These are phyloP conservation scores for Geotrichum fermentans DNA, from an alignment of 1,139 yeast genomes.

Conservation along the genomic window DNA sequence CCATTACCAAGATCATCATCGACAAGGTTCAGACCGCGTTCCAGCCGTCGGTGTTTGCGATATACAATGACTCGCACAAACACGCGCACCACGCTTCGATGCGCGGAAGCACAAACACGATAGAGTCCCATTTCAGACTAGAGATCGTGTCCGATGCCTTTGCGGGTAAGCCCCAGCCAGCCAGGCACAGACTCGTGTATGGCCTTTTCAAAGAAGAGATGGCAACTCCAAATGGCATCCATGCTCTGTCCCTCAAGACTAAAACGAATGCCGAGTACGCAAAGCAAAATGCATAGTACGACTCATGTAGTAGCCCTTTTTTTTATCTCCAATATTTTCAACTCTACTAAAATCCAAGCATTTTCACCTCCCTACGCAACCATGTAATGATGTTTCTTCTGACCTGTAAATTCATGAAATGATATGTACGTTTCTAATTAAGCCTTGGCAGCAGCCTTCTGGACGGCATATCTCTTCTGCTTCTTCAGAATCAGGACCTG, in stretches of 20 bases:
- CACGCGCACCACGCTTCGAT: slow-evolving; percentile 88
- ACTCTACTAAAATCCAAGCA: not conserved
- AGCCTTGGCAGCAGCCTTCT: slow-evolving; percentile 89
- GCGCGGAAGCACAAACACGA: slow-evolving; percentile 63
- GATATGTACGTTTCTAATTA: slow-evolving; percentile 38
- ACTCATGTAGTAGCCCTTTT: not conserved
- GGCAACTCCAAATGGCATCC: slow-evolving; percentile 61
- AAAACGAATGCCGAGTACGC: slow-evolving; percentile 55
- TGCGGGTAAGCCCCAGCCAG: slow-evolving; percentile 61
- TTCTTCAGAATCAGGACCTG: slow-evolving; percentile 95
- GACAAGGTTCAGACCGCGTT: slow-evolving; percentile 46
- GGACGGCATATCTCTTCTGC: slow-evolving; percentile 93
- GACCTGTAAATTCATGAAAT: not conserved
- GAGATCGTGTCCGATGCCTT: slow-evolving; percentile 70
- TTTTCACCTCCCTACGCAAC: not conserved
- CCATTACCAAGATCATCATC: slow-evolving; percentile 50
- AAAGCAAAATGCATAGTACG: slow-evolving; percentile 2
- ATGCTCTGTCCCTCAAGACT: slow-evolving; percentile 83
- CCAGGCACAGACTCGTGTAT: slow-evolving; percentile 76
- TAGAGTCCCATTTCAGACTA: slow-evolving; percentile 73
- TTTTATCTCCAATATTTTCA: not conserved
- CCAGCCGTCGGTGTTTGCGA: slow-evolving; percentile 49
- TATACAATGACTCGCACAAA: slow-evolving; percentile 78
- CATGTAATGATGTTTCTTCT: not conserved
- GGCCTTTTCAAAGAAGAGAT: slow-evolving; percentile 67